Percentiles rank a stretch among this genome's conserved stretches.
Conservation (phyloP, 2,329 filamentous ascomycete genomes). For the Hortaea werneckii region DNA sequence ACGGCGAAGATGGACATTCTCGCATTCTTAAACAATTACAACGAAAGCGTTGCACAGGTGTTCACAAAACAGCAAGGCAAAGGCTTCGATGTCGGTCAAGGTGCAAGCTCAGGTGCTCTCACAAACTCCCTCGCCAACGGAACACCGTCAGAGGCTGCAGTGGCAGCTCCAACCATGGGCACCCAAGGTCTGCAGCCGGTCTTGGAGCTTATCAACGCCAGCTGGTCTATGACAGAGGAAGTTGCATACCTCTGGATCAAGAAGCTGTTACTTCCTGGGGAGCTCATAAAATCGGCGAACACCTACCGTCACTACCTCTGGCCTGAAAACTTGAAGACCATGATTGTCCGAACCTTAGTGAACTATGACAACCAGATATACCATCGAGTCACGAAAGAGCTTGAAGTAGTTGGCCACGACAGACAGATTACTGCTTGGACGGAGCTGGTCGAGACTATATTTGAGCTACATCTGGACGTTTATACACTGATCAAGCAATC, state of each 20-base stretch:
- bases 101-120: slow-evolving; percentile 4
- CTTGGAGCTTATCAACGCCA: slow-evolving; percentile 35
- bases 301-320: slow-evolving; percentile 46
- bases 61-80: slow-evolving; percentile 14
- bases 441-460: slow-evolving; percentile 50
- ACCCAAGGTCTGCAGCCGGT: slow-evolving; percentile 31
- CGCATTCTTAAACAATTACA: slow-evolving; percentile 18
- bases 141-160: slow-evolving; percentile 6
- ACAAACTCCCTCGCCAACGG: slow-evolving; percentile 8
- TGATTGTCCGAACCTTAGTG: slow-evolving; percentile 43
- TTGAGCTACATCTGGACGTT: slow-evolving; percentile 58
- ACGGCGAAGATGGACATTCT: slow-evolving; percentile 15
- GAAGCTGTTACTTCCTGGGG: slow-evolving; percentile 36
- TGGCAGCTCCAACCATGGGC: slow-evolving; percentile 10
- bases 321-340: slow-evolving; percentile 46
- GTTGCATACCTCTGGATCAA: slow-evolving; percentile 46
- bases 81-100: slow-evolving; percentile 15
- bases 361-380: slow-evolving; percentile 46
- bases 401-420: background rate
- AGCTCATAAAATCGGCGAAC: slow-evolving; percentile 9
- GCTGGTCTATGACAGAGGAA: slow-evolving; percentile 40
- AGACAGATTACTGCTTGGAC: slow-evolving; percentile 22
- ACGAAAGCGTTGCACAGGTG: slow-evolving; percentile 18
- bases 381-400: slow-evolving; percentile 7
- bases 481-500: slow-evolving; percentile 54